phyloP scores from a whole-genome alignment of 208 protist genomes.

The Trypanosoma vivax region DNA sequence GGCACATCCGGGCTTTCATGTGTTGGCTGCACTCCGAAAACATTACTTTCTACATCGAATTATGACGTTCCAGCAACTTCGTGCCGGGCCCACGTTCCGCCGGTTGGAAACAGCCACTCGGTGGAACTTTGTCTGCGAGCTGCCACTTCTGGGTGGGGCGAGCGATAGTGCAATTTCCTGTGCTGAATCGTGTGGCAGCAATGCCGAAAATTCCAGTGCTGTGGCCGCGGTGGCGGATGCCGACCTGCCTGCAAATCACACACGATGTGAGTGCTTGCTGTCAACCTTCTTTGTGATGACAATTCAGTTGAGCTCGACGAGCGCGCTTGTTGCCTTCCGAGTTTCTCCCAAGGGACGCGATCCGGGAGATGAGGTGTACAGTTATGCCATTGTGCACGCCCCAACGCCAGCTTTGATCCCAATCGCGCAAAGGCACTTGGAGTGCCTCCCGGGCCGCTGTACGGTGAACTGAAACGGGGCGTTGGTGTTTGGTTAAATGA shows the following conservation, averaged over 20 bases:
- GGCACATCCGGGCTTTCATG: constrained; percentile 27
- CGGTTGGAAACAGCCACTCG: constrained; percentile 1
- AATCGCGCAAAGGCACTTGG: constrained; percentile 45
- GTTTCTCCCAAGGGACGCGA: background rate
- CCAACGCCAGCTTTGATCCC: constrained; percentile 44
- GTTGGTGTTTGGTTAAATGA: constrained; percentile 25
- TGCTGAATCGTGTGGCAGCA: no score
- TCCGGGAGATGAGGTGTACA: constrained; percentile 20
- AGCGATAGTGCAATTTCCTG: no score
- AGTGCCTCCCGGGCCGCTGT: constrained; percentile 60
- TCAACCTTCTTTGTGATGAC: constrained; percentile 14
- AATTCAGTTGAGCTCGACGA: constrained; percentile 15
- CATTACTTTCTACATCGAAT: constrained; percentile 67
- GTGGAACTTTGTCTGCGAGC: constrained; percentile 14
- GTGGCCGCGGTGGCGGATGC: no score
- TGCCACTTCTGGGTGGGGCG: constrained; percentile 10
- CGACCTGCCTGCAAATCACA: no score
- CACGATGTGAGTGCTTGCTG: background rate
- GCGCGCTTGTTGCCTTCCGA: constrained; percentile 18
- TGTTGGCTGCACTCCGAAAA: constrained; percentile 38
- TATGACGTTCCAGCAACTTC: constrained; percentile 56
- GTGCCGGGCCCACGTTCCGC: background rate
- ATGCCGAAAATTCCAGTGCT: no score
- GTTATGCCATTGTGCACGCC: constrained; percentile 61
- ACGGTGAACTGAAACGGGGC: constrained; percentile 59